Conservation (phyloP, 2,329 filamentous ascomycete species). For the Trichoderma sp. region DNA sequence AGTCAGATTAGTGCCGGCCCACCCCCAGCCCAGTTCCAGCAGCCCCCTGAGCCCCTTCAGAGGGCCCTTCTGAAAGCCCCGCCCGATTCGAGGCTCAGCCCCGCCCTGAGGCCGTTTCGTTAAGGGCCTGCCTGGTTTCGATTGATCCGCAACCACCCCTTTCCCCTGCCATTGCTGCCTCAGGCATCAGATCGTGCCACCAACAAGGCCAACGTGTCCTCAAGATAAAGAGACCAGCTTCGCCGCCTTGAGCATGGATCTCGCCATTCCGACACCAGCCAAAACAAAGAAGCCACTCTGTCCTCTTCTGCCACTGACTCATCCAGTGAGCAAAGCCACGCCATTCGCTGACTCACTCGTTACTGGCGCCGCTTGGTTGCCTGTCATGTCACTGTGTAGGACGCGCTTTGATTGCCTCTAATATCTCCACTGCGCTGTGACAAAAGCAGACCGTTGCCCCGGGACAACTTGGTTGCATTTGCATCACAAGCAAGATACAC, state of each 20-base stretch:
- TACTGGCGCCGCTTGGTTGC: slow-evolving; percentile 24
- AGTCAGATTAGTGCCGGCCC: slow-evolving; percentile 2
- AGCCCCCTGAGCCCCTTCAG: neutral
- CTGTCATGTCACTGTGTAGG: slow-evolving; percentile 28
- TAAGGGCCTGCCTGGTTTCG: neutral
- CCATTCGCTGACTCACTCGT: slow-evolving; percentile 27
- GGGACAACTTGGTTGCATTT: slow-evolving; percentile 22
- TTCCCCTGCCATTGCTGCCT: slow-evolving; percentile 25
- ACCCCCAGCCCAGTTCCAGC: neutral
- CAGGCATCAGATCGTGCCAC: slow-evolving; percentile 21
- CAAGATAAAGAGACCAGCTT: slow-evolving; percentile 39
- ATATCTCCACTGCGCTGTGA: slow-evolving; percentile 2
- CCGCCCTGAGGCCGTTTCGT: neutral
- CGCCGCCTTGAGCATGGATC: slow-evolving; percentile 23
- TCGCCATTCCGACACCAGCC: neutral
- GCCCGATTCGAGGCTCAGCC: slow-evolving; percentile 12
- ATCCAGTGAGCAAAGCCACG: slow-evolving; percentile 21
- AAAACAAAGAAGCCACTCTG: slow-evolving; percentile 22
- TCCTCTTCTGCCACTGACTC: slow-evolving; percentile 30
- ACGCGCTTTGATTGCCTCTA: neutral
- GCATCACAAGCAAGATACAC: neutral
- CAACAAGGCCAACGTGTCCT: slow-evolving; percentile 32
- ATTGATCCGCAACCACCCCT: neutral
- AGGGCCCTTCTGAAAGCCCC: neutral
- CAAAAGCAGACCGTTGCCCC: slow-evolving; percentile 18